Percentiles rank a stretch among this genome's conserved stretches.
Evolutionary conservation across 352 stramenopile species (phyloP).

Genomic region (Phytophthora idaei): DNA sequence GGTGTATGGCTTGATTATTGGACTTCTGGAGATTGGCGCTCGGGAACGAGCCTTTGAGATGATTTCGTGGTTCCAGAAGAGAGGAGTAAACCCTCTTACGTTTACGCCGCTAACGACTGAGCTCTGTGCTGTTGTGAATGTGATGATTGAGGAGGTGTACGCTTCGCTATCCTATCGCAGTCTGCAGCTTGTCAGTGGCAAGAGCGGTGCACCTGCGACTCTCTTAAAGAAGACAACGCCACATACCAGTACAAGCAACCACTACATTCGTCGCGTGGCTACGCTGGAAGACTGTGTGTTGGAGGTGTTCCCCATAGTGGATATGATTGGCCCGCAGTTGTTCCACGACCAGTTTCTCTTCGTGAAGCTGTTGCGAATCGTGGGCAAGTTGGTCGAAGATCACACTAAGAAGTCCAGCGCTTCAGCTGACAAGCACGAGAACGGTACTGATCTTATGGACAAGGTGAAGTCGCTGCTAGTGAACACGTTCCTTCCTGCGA

Average conservation of each 20-base stretch:
- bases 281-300: conserved; percentile 52
- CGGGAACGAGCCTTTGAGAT: conserved; percentile 73
- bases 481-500: conserved; percentile 70
- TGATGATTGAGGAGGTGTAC: conserved; percentile 63
- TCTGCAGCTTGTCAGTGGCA: conserved; percentile 46
- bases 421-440: conserved; percentile 14
- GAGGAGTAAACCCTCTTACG: conserved; percentile 67
- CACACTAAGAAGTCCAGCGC: conserved; percentile 30
- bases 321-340: conserved; percentile 69
- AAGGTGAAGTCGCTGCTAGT: conserved; percentile 62
- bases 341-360: conserved; percentile 78
- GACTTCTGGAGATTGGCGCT: conserved; percentile 77
- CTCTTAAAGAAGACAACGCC: conserved; percentile 8
- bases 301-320: conserved; percentile 61
- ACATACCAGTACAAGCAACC: conserved; percentile 21
- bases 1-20: conserved; percentile 82
- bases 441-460: conserved; percentile 28
- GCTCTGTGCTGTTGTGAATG: conserved; percentile 73
- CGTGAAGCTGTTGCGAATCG: conserved; percentile 72
- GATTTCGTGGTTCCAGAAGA: conserved; percentile 78
- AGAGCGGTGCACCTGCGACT: conserved; percentile 1
- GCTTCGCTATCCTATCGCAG: conserved; percentile 56
- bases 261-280: conserved; percentile 43
- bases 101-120: conserved; percentile 69
- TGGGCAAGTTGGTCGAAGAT: conserved; percentile 58